Percentiles rank a stretch among this genome's conserved stretches.
Conservation (phyloP, 75 land plant species). For the Larix kaempferi region DNA sequence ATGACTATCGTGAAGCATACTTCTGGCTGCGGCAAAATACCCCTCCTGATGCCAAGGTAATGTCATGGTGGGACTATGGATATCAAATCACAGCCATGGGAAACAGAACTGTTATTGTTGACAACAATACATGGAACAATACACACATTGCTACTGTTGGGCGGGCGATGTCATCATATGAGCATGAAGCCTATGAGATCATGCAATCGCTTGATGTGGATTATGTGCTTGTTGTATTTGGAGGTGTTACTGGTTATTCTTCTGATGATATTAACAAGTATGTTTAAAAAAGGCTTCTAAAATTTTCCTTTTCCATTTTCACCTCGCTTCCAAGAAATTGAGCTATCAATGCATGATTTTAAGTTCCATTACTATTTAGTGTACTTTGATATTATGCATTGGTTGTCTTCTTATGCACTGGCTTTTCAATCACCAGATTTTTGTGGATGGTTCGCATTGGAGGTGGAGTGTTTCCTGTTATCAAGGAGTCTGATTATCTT, state of each 20-base stretch:
- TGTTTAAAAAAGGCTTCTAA: constrained; percentile 3
- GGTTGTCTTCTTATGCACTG: constrained; percentile 1
- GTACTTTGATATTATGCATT: not conserved
- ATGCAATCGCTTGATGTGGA: constrained; percentile 92
- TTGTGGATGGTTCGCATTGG: constrained; percentile 99
- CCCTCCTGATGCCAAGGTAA: constrained; percentile 94
- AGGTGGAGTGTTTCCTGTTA: constrained; percentile 98
- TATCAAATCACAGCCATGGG: constrained; percentile 99
- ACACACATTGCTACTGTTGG: constrained; percentile 99
- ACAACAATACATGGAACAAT: constrained; percentile 99
- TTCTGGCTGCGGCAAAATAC: constrained; percentile 98
- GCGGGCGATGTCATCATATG: constrained; percentile 98
- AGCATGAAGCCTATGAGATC: constrained; percentile 98
- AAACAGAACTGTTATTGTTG: constrained; percentile 98
- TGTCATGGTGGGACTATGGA: constrained; percentile 99
- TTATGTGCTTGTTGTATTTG: constrained; percentile 98
- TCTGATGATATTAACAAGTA: constrained; percentile 99
- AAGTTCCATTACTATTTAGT: not conserved
- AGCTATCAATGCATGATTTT: not conserved
- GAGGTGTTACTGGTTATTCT: constrained; percentile 98
- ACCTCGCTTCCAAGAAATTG: not conserved
- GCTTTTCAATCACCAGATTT: constrained; percentile 44
- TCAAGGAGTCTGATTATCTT: constrained; percentile 98
- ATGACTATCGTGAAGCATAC: constrained; percentile 99
- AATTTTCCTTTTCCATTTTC: constrained; percentile 7